Evolutionary conservation across 176 grass and related monocot genomes (phyloP).

Genomic region (Elymus sibiricus): DNA sequence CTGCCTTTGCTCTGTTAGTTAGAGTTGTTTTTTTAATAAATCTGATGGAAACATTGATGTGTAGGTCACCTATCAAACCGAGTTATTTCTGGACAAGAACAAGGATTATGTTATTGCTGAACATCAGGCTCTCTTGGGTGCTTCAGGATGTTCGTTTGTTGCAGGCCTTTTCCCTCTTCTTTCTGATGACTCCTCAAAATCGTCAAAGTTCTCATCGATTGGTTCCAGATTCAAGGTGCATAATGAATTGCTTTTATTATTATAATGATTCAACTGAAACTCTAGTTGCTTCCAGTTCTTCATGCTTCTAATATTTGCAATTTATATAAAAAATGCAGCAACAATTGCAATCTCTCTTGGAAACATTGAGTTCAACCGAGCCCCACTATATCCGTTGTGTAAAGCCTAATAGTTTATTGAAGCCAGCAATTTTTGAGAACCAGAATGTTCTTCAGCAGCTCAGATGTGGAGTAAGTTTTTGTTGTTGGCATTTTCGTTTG

Average conservation of each 20-base stretch:
- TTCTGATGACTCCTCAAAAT: slow-evolving; percentile 83
- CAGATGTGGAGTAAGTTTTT: slow-evolving; percentile 87
- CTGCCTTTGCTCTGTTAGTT: slow-evolving; percentile 21
- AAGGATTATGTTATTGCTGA: slow-evolving; percentile 99
- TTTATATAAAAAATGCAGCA: slow-evolving; percentile 58
- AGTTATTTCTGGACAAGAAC: slow-evolving; percentile 95
- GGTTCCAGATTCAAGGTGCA: slow-evolving; percentile 90
- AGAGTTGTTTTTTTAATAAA: not conserved
- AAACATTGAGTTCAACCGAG: slow-evolving; percentile 89
- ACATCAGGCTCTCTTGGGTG: slow-evolving; percentile 82
- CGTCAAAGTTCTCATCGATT: slow-evolving; percentile 99
- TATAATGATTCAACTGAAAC: slow-evolving; percentile 20
- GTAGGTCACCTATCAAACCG: slow-evolving; percentile 96
- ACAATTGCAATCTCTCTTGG: slow-evolving; percentile 95
- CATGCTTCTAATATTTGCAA: slow-evolving; percentile 8
- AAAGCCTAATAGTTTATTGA: slow-evolving; percentile 95
- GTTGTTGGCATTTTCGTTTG: slow-evolving; percentile 12
- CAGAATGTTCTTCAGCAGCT: slow-evolving; percentile 96
- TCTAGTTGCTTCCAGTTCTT: slow-evolving; percentile 4
- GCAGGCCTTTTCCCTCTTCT: slow-evolving; percentile 69
- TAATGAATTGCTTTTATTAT: slow-evolving; percentile 11
- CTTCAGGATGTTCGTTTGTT: slow-evolving; percentile 82
- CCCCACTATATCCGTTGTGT: slow-evolving; percentile 99
- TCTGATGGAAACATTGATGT: slow-evolving; percentile 22
- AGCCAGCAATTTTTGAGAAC: slow-evolving; percentile 94